phyloP scores from a whole-genome alignment of 2,329 filamentous ascomycete genomes.

The Cercospora sesami region DNA sequence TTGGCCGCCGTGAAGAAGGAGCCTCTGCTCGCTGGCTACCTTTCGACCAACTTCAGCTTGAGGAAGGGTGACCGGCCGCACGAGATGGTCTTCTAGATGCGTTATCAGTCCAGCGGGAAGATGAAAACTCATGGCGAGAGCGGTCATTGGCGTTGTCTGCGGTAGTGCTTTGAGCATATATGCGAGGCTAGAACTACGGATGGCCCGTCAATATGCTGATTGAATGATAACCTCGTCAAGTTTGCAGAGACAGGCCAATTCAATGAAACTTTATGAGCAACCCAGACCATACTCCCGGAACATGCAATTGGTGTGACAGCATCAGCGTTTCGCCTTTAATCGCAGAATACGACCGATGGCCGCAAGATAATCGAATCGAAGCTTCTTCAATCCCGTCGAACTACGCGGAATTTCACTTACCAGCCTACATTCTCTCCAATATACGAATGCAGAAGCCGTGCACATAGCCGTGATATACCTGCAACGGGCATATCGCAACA shows the following conservation, averaged over 20 bases:
- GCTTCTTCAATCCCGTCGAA: not conserved
- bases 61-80: slow-evolving; percentile 99
- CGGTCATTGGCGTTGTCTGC: slow-evolving; percentile 26
- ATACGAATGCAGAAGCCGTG: not conserved
- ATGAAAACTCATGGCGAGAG: slow-evolving; percentile 26
- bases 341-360: not conserved
- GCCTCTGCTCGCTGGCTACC: slow-evolving; percentile 88
- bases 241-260: slow-evolving; percentile 13
- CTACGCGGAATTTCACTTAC: not conserved
- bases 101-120: slow-evolving; percentile 22
- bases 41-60: slow-evolving; percentile 94
- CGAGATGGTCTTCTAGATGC: slow-evolving; percentile 96
- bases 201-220: slow-evolving; percentile 18
- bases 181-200: slow-evolving; percentile 14
- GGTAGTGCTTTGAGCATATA: slow-evolving; percentile 22
- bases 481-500: not conserved
- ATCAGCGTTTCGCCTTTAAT: not conserved
- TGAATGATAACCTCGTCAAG: slow-evolving; percentile 25
- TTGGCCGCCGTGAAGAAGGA: slow-evolving; percentile 98
- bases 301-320: not conserved
- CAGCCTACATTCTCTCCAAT: not conserved
- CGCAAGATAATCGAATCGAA: not conserved
- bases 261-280: slow-evolving; percentile 21
- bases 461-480: not conserved
- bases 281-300: not conserved